Conservation (phyloP, 306 rosid species). For the Vicia sativa region DNA sequence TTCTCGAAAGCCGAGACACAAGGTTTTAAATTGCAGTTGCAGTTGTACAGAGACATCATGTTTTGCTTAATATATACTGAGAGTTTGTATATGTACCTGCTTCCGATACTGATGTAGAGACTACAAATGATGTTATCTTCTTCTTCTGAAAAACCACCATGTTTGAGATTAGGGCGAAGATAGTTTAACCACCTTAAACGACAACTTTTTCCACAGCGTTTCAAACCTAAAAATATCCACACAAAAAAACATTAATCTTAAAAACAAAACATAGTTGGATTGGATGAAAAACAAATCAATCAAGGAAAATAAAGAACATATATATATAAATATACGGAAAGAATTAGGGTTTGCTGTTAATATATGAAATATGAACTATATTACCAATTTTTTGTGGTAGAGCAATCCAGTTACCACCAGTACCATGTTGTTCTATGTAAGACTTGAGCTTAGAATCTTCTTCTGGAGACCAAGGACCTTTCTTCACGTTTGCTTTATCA, state of each 20-base stretch:
- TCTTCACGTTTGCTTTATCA: slow-evolving; percentile 62
- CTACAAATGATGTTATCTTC: slow-evolving; percentile 89
- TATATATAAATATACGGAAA: background rate
- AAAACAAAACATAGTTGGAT: background rate
- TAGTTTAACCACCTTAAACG: slow-evolving; percentile 93
- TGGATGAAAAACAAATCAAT: background rate
- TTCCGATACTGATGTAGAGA: slow-evolving; percentile 85
- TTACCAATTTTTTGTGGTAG: slow-evolving; percentile 71
- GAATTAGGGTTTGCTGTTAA: slow-evolving; percentile 7
- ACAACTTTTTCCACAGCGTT: slow-evolving; percentile 95
- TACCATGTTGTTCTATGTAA: slow-evolving; percentile 51
- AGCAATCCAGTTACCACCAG: slow-evolving; percentile 60
- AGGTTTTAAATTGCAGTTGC: background rate
- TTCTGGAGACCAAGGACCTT: slow-evolving; percentile 60
- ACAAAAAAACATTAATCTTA: background rate
- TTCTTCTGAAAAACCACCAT: slow-evolving; percentile 91
- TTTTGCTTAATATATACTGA: background rate
- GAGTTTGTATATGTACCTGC: slow-evolving; percentile 60
- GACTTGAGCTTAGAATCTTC: slow-evolving; percentile 55
- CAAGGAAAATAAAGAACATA: slow-evolving; percentile 10
- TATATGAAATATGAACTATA: background rate
- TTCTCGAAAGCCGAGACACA: too few species aligned
- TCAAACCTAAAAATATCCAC: slow-evolving; percentile 56
- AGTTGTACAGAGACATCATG: too few species aligned
- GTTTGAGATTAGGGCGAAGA: slow-evolving; percentile 94